phyloP scores from a whole-genome alignment of 73 alveolate genomes.

The Blepharisma japonicum region DNA sequence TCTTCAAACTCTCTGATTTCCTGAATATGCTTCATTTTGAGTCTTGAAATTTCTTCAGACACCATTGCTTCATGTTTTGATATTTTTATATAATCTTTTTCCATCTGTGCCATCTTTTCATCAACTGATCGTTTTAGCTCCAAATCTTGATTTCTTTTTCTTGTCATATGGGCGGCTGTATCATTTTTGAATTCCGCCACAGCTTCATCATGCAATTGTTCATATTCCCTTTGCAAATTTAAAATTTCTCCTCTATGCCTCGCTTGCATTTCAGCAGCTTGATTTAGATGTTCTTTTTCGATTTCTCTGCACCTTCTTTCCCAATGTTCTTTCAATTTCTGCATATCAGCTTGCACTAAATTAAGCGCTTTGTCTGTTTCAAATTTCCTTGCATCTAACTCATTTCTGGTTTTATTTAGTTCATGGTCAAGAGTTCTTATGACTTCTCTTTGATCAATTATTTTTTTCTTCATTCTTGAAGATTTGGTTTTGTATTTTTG shows the following conservation, averaged over 20 bases:
- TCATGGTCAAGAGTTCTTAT: conserved; percentile 9
- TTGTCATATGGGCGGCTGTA: conserved; percentile 20
- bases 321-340: conserved; percentile 30
- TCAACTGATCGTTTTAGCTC: conserved; percentile 30
- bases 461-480: conserved; percentile 13
- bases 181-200: conserved; percentile 11
- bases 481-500: conserved; percentile 2
- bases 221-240: conserved; percentile 14
- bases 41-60: conserved; percentile 35
- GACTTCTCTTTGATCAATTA: conserved; percentile 5
- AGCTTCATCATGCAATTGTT: background rate
- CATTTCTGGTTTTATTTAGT: background rate
- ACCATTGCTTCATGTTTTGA: conserved; percentile 45
- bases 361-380: background rate
- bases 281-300: conserved; percentile 1
- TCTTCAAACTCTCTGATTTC: conserved; percentile 19
- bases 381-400: background rate
- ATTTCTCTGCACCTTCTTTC: conserved; percentile 25
- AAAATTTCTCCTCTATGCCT: conserved; percentile 10
- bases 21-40: conserved; percentile 9
- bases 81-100: conserved; percentile 43
- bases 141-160: conserved; percentile 21
- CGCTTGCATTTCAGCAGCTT: background rate
- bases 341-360: conserved; percentile 2
- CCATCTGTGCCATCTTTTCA: conserved; percentile 28